phyloP scores from a whole-genome alignment of 805 yeast genomes.

The Pichia paraexigua region DNA sequence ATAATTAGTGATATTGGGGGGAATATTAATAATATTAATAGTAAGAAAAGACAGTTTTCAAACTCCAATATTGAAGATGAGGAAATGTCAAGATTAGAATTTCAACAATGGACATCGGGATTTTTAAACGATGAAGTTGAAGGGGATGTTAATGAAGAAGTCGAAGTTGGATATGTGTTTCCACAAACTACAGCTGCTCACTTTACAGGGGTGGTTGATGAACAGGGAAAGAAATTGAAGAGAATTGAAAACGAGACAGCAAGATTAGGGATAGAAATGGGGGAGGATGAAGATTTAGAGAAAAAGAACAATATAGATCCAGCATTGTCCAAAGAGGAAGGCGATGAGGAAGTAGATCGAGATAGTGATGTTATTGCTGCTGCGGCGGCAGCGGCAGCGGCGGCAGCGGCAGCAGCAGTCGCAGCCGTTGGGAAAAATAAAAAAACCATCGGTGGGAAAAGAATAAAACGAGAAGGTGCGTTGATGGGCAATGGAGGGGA shows the following conservation, averaged over 20 bases:
- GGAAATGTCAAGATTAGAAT: conserved; percentile 38
- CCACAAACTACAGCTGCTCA: conserved; percentile 11
- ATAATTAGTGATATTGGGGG: neutral
- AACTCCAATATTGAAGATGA: conserved; percentile 28
- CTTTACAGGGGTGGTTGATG: conserved; percentile 3
- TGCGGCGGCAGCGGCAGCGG: conserved; percentile 11
- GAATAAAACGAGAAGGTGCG: neutral
- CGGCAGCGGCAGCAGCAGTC: conserved; percentile 30
- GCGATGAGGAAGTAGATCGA: conserved; percentile 9
- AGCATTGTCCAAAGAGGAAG: conserved; percentile 1
- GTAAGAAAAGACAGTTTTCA: conserved; percentile 23
- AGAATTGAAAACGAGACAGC: neutral
- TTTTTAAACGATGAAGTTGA: conserved; percentile 35
- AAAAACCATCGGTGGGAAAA: neutral
- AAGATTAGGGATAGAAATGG: neutral
- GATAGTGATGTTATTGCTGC: conserved; percentile 20
- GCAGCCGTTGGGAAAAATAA: neutral
- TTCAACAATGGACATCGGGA: conserved; percentile 47
- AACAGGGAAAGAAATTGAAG: conserved; percentile 20
- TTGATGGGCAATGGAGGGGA: neutral
- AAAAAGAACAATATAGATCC: neutral
- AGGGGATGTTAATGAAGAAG: conserved; percentile 9
- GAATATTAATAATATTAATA: neutral
- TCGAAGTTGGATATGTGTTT: conserved; percentile 6
- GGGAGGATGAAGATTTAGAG: conserved; percentile 24